phyloP scores from a whole-genome alignment of 2,329 filamentous ascomycete genomes.

The Botrytis galanthina region DNA sequence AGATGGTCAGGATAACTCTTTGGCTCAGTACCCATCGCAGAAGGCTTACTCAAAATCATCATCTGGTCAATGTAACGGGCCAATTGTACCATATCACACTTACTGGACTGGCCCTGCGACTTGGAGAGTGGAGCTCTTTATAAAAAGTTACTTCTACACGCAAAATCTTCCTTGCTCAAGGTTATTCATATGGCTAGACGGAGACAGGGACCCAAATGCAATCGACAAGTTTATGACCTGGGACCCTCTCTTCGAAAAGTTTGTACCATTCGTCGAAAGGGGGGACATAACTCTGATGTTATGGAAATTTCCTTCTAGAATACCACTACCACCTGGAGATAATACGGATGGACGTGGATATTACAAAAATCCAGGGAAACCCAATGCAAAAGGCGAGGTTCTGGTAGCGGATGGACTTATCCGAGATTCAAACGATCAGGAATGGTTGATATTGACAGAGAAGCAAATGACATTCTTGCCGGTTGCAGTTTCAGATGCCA shows the following conservation, averaged over 20 bases:
- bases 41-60: constrained; percentile 42
- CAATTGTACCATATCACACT: constrained; percentile 54
- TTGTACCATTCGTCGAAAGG: constrained; percentile 52
- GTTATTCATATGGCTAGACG: constrained; percentile 54
- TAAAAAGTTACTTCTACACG: constrained; percentile 56
- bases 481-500: constrained; percentile 55
- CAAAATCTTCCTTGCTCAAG: constrained; percentile 55
- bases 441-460: constrained; percentile 52
- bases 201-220: constrained; percentile 50
- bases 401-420: constrained; percentile 51
- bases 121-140: constrained; percentile 55
- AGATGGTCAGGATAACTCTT: constrained; percentile 39
- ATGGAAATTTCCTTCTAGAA: constrained; percentile 54
- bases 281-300: constrained; percentile 51
- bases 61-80: constrained; percentile 52
- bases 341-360: constrained; percentile 50
- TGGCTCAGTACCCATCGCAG: constrained; percentile 37
- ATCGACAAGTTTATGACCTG: constrained; percentile 50
- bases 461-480: constrained; percentile 58
- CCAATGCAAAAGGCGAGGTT: constrained; percentile 38
- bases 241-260: constrained; percentile 52
- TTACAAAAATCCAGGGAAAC: constrained; percentile 47
- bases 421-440: constrained; percentile 48
- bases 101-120: constrained; percentile 58
- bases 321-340: constrained; percentile 50